Base-by-base conservation (phyloP, 108 stramenopile genomes). In the Schizochytrium sp. region DNA sequence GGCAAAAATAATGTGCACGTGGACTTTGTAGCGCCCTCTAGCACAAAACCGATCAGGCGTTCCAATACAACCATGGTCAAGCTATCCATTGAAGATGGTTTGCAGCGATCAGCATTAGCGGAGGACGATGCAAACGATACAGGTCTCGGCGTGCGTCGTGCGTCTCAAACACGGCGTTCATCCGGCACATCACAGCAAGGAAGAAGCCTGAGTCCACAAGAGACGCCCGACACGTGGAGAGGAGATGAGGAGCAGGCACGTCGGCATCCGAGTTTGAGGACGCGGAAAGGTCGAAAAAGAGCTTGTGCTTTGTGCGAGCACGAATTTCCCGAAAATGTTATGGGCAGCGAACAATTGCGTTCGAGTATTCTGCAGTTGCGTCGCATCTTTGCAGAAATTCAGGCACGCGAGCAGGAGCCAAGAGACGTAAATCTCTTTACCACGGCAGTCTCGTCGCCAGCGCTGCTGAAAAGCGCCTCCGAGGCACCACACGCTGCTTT, bases 261-360 rank as follows among this genome's bases (percentile, higher is more conserved):
- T 34, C 34, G 34, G 34, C 34, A 34, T 34, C 34, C 34, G 34
- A 34, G 34, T 34, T 2, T 34, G 34, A 41, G 10, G 10, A 34
- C 6, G 25, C n/a, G 25, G 21, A 69, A 10, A 10, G 63, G 1
- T 28, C 34, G 41, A 18, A 69, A n/a, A 10, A 2, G 25, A 6
- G n/a, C 76, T 47, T 83, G 76, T 23, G 76, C 76, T 53, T 45
- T 83, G 19, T 83, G 76, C 76, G 76, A 83, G 51, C 76, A 83
- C 6, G 25, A 53, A 12, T 83, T 83, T 53, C 18, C 76, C 12
- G 76, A 53, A 28, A 34, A 47, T 3, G 45, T 45, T 4, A n/a
- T 83, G 51, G 76, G 45, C 48, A 53, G 48, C 25, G 76, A 83
- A 53, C 76, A 83, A 23, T 12, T 83, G 6, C 76, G 76, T 12